A percentile compares a stretch with the other conserved stretches of the same genome.
Conservation (phyloP, 73 alveolate species). For the Paramecium sonneborni region DNA sequence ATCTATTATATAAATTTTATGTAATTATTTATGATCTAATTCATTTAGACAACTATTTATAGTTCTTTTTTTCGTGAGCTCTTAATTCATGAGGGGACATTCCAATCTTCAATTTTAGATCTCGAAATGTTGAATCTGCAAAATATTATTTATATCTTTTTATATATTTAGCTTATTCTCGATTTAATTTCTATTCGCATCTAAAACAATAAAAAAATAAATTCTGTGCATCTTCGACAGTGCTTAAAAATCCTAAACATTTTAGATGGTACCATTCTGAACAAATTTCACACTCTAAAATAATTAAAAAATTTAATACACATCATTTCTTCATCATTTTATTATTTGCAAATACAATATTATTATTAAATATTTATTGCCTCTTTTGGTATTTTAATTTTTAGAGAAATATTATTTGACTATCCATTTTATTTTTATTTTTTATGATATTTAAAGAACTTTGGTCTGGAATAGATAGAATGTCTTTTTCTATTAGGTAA, state of each 20-base stretch:
- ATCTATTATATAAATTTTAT: background rate
- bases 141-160: slow-evolving; percentile 23
- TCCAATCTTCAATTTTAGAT: background rate
- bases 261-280: slow-evolving; percentile 64
- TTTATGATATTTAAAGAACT: background rate
- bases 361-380: background rate
- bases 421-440: background rate
- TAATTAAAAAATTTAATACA: background rate
- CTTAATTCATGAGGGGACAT: slow-evolving; percentile 51
- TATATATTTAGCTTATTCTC: background rate
- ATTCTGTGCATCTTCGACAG: slow-evolving; percentile 55
- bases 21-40: background rate
- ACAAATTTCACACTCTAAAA: slow-evolving; percentile 62
- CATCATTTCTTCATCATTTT: slow-evolving; percentile 44
- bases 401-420: background rate
- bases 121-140: slow-evolving; percentile 45
- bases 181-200: slow-evolving; percentile 47
- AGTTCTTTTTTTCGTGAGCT: slow-evolving; percentile 24
- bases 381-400: slow-evolving; percentile 45
- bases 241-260: slow-evolving; percentile 49
- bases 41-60: slow-evolving; percentile 46
- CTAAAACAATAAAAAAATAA: slow-evolving; percentile 23
- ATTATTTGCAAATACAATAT: slow-evolving; percentile 15
- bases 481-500: background rate
- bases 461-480: slow-evolving; percentile 26